Evolutionary conservation across 495 filamentous ascomycete species (phyloP), one percentile per base, ranked within the genome.

Genomic region (Jackrogersella minutella): DNA sequence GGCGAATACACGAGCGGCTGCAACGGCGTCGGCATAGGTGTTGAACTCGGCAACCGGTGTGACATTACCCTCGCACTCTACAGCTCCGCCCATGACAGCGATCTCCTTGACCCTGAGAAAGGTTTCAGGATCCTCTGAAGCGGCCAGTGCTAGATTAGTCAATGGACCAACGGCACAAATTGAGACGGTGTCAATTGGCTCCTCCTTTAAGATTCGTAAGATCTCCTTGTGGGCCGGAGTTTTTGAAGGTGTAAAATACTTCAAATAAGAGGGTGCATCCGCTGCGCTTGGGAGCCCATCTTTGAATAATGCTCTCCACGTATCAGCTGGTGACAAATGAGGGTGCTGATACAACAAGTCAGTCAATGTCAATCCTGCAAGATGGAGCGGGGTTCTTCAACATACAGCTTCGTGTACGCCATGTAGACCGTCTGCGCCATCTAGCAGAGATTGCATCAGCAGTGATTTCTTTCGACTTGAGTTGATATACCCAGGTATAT

Each of bases 31-130:
- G 37, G 92, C 91, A 58, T 89, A 90, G 54, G 86, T 84, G 78
- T 96, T 96, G 82, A 96, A 96, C 72, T 96, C 91, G 62, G 86
- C 90, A 39, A 84, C 80, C 0, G 92, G 92, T 0, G 91, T 93
- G 59, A 86, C 79, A 78, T 99, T 99, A 51, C 95, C 95, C 24
- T 86, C 83, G 14, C 86, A 71, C 37, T 88, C 81, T 41, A 98
- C 84, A n/a, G 90, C 86, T 58, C 95, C 96, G 31, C 94, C 95
- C 95, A 99, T 99, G n/a, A 97, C 89, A 16, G 97, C 87, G 2
- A 99, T 87, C 73, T 96, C 90, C 73, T 96, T 96, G 22, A 86
- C 92, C 17, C 87, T 86, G 2, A 98, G 84, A 79, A 99, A 97
- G 3, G 92, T 88, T 71, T 91, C 88, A 1, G 92, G 87, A 64